These are phyloP conservation scores for Polygonum aviculare DNA, from an alignment of 148 eudicot species.

Conservation along the genomic window DNA sequence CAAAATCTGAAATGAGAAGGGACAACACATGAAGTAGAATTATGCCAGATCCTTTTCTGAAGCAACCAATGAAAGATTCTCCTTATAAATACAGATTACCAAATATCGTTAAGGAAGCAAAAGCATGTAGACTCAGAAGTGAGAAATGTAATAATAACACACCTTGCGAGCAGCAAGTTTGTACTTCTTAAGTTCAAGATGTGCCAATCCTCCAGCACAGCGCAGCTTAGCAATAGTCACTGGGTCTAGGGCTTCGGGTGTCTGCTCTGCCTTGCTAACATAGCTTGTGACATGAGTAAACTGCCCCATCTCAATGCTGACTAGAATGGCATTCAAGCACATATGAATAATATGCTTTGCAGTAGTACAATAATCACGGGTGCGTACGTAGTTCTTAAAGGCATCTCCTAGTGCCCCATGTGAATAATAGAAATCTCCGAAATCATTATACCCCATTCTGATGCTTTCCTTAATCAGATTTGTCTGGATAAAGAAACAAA, in stretches of 20 bases:
- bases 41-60: not conserved
- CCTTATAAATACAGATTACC: not conserved
- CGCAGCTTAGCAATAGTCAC: constrained; percentile 61
- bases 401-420: constrained; percentile 91
- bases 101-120: not conserved
- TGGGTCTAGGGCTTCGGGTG: constrained; percentile 53
- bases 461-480: constrained; percentile 98
- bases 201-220: constrained; percentile 81
- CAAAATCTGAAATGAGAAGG: not conserved
- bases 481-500: constrained; percentile 45
- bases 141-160: constrained; percentile 14
- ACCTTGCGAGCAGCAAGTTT: constrained; percentile 98
- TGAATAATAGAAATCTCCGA: constrained; percentile 80
- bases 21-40: not conserved
- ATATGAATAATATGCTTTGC: constrained; percentile 80
- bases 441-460: constrained; percentile 95
- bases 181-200: constrained; percentile 69
- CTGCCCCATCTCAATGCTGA: constrained; percentile 95
- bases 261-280: constrained; percentile 85
- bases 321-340: constrained; percentile 90
- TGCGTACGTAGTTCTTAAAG: constrained; percentile 81
- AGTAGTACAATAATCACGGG: constrained; percentile 97
- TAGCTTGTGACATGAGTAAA: constrained; percentile 88
- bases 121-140: not conserved
- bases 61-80: not conserved